phyloP scores from a whole-genome alignment of 106 monocot species.

The Dendrobium chrysotoxum region DNA sequence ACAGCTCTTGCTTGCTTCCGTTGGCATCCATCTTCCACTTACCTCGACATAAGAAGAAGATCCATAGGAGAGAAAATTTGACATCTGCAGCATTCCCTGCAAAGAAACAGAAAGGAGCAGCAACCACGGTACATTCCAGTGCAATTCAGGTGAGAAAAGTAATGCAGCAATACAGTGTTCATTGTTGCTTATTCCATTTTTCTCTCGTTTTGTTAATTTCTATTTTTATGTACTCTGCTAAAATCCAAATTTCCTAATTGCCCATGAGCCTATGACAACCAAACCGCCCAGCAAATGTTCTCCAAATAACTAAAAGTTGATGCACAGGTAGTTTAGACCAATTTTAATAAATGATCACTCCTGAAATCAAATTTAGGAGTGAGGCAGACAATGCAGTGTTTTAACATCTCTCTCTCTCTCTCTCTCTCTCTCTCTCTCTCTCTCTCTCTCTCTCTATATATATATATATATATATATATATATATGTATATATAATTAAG shows the following conservation, averaged over 20 bases:
- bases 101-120: conserved; percentile 10
- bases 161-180: background rate
- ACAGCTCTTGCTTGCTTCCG: conserved; percentile 24
- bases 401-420: background rate
- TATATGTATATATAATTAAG: no score
- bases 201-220: background rate
- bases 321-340: background rate
- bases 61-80: conserved; percentile 10
- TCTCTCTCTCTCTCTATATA: no score
- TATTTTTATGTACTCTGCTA: background rate
- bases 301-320: background rate
- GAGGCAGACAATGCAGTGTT: background rate
- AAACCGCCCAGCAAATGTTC: background rate
- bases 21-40: conserved; percentile 27
- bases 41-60: conserved; percentile 20
- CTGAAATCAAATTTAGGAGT: background rate
- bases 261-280: background rate
- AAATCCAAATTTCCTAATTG: background rate
- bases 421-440: no score
- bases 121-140: conserved; percentile 2
- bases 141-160: conserved; percentile 23
- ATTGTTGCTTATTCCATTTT: background rate
- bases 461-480: no score
- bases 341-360: background rate
- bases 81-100: background rate